phyloP scores from a whole-genome alignment of 768 basidiomycete genomes.

The Rhodosporidiobolus odoratus region DNA sequence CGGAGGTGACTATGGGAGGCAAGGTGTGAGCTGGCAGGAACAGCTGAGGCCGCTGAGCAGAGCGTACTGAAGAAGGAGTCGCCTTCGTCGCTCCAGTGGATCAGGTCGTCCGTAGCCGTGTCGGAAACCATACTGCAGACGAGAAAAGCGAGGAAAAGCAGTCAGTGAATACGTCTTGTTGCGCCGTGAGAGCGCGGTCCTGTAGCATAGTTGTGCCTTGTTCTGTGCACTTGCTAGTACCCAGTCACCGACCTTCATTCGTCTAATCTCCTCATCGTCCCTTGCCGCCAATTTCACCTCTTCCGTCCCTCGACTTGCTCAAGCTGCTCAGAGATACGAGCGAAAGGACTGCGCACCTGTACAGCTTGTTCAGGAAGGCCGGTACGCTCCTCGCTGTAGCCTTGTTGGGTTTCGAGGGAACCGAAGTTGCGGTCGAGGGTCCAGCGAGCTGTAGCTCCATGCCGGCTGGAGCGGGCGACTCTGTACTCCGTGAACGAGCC shows the following conservation, averaged over 20 bases:
- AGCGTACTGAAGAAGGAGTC: slow-evolving; percentile 84
- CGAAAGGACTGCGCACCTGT: slow-evolving; percentile 59
- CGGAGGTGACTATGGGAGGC: slow-evolving; percentile 62
- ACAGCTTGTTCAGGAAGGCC: slow-evolving; percentile 87
- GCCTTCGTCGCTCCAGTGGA: slow-evolving; percentile 84
- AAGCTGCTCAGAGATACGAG: background rate
- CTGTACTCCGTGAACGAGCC: background rate
- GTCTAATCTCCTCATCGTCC: no score
- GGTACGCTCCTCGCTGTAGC: slow-evolving; percentile 57
- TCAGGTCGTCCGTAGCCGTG: slow-evolving; percentile 69
- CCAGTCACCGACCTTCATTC: no score
- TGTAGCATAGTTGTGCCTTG: no score
- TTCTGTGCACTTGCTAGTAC: no score
- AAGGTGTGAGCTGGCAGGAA: background rate
- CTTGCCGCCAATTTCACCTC: background rate
- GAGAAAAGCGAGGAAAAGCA: background rate
- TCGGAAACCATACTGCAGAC: slow-evolving; percentile 81
- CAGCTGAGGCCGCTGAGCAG: background rate
- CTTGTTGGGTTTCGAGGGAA: slow-evolving; percentile 48
- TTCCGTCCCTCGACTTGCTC: background rate
- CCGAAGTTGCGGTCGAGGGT: background rate
- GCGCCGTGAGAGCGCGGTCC: no score
- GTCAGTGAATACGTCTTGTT: background rate
- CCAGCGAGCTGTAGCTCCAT: background rate
- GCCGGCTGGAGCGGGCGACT: background rate